Conservation (phyloP, 352 stramenopile species). For the Pythium periplocum region DNA sequence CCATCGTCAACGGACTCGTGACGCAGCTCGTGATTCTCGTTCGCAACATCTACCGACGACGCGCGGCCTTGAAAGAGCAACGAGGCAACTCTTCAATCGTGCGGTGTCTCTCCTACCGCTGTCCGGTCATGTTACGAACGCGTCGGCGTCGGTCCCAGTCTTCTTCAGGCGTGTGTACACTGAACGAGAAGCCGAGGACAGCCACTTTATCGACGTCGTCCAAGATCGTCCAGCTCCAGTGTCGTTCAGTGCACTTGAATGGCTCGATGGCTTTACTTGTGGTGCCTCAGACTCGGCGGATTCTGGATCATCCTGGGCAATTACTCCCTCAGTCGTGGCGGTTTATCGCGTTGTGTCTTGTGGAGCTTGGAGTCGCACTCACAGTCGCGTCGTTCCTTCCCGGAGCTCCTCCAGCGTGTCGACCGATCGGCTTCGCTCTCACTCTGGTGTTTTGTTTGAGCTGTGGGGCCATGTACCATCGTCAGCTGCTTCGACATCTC, state of each 20-base stretch:
- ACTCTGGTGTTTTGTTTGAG: background rate
- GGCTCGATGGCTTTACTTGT: too few relatives aligned
- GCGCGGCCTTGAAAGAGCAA: constrained; percentile 9
- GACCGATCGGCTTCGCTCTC: background rate
- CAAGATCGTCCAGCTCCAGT: background rate
- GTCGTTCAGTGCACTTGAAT: constrained; percentile 13
- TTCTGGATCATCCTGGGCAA: too few relatives aligned
- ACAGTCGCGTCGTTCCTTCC: background rate
- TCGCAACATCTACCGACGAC: constrained; percentile 23
- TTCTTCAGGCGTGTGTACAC: too few relatives aligned
- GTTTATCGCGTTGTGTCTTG: constrained; percentile 7
- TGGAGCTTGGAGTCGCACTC: constrained; percentile 4
- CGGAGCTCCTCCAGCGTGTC: background rate
- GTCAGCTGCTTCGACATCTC: constrained; percentile 24
- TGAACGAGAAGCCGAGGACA: too few relatives aligned
- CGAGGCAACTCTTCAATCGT: constrained; percentile 15
- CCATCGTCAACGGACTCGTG: constrained; percentile 20
- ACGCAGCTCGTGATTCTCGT: constrained; percentile 25
- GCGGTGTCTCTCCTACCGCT: constrained; percentile 27
- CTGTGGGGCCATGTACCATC: constrained; percentile 12
- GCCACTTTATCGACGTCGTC: constrained; percentile 1
- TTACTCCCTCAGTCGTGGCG: background rate
- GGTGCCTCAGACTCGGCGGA: too few relatives aligned
- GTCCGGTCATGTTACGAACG: constrained; percentile 11
- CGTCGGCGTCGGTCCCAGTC: too few relatives aligned